A percentile compares a stretch with the other conserved stretches of the same genome.
These are phyloP conservation scores for Ichthyophthirius multifiliis DNA, from an alignment of 169 alveolate genomes.

Conservation along the genomic window DNA sequence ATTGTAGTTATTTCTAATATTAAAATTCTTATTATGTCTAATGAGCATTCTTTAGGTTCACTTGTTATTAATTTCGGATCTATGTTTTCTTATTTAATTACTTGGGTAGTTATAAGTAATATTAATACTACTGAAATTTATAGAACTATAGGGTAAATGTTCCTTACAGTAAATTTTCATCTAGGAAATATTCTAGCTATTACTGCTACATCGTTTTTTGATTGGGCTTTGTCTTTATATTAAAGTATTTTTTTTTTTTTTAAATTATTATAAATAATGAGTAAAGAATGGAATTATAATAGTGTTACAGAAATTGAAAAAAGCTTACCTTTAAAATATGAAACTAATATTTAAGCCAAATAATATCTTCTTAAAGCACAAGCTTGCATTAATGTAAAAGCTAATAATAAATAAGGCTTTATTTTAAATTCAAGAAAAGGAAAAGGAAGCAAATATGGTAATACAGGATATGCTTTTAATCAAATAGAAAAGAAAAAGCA, in stretches of 20 bases:
- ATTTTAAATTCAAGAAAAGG: neutral
- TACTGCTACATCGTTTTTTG: neutral
- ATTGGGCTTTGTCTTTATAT: neutral
- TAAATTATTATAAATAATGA: neutral
- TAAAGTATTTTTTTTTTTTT: neutral
- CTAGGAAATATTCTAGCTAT: slow-evolving; percentile 4
- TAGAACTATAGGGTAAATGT: slow-evolving; percentile 11
- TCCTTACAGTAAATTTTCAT: neutral
- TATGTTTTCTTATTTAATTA: slow-evolving; percentile 22
- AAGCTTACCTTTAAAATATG: neutral
- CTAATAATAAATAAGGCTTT: neutral
- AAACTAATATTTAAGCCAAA: neutral
- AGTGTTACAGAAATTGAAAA: neutral
- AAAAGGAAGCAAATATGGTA: neutral
- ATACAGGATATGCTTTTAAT: slow-evolving; percentile 6
- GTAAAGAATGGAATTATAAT: neutral
- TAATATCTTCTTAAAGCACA: neutral
- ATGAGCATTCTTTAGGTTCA: slow-evolving; percentile 33
- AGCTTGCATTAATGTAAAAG: neutral
- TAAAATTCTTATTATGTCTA: slow-evolving; percentile 36
- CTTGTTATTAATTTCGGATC: neutral
- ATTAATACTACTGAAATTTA: slow-evolving; percentile 24
- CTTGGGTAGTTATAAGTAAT: slow-evolving; percentile 28
- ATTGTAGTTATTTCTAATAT: slow-evolving; percentile 45
- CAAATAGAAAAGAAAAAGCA: too few relatives aligned